Evolutionary conservation across 2,329 filamentous ascomycete genomes (phyloP).

Genomic region (Albifimbria verrucaria): DNA sequence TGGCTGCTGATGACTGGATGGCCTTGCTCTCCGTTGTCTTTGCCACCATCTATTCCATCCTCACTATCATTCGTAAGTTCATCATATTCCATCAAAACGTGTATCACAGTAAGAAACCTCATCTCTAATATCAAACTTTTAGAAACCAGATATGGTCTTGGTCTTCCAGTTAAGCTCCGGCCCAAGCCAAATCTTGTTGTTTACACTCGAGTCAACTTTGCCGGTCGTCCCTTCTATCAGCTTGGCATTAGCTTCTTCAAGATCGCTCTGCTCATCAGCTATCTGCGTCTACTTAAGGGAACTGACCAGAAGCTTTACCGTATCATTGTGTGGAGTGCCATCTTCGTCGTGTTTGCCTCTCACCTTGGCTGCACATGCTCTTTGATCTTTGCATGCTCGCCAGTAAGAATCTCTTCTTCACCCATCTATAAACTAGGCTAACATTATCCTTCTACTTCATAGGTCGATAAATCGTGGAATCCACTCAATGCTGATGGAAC

Average conservation of each 20-base stretch:
- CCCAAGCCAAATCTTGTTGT: constrained; percentile 39
- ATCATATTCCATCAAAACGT: neutral
- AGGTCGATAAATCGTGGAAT: constrained; percentile 44
- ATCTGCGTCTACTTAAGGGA: constrained; percentile 46
- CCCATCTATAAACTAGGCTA: neutral
- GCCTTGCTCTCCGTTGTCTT: constrained; percentile 38
- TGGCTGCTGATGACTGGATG: constrained; percentile 47
- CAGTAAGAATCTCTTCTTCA: constrained; percentile 27
- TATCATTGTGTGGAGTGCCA: constrained; percentile 40
- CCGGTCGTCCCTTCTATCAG: constrained; percentile 52
- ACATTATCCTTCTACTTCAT: neutral
- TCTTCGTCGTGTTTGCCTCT: constrained; percentile 38
- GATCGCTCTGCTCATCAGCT: constrained; percentile 49
- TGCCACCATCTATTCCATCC: constrained; percentile 43
- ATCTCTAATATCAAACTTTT: neutral
- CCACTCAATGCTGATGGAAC: too few species aligned
- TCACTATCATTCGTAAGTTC: constrained; percentile 47
- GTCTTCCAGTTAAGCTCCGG: constrained; percentile 40
- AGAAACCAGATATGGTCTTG: constrained; percentile 53
- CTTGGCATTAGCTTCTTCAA: constrained; percentile 56
- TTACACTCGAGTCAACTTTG: constrained; percentile 50
- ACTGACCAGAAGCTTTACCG: constrained; percentile 44
- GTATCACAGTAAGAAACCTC: neutral
- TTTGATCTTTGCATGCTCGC: constrained; percentile 47
- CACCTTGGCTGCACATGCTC: constrained; percentile 47